phyloP scores from a whole-genome alignment of 1,284 basidiomycete species.

The Ustilago tritici region DNA sequence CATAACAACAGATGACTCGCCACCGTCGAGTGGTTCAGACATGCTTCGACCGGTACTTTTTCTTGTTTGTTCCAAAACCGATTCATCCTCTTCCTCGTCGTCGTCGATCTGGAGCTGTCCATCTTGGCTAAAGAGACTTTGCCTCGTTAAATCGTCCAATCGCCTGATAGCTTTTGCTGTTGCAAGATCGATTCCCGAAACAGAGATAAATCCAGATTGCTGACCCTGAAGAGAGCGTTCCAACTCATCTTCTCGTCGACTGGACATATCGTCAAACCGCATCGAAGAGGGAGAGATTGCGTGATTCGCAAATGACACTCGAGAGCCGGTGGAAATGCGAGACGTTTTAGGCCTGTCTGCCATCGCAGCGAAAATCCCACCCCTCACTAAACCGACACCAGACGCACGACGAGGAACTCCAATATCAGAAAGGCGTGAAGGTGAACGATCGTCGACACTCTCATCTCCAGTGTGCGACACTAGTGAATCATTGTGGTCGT shows the following conservation, averaged over 20 bases:
- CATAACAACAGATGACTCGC: constrained; percentile 37
- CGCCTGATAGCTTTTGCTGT: constrained; percentile 32
- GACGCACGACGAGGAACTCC: constrained; percentile 44
- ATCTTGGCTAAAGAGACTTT: constrained; percentile 46
- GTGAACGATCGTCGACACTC: constrained; percentile 19
- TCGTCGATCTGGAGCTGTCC: constrained; percentile 38
- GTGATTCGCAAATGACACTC: constrained; percentile 41
- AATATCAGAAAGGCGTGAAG: constrained; percentile 38
- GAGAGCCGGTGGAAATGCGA: constrained; percentile 38
- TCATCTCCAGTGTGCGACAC: constrained; percentile 23
- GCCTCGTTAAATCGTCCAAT: constrained; percentile 46
- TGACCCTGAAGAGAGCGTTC: constrained; percentile 25
- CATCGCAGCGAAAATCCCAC: constrained; percentile 50
- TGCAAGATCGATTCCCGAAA: constrained; percentile 32
- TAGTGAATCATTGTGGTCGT: constrained; percentile 1
- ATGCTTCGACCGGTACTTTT: constrained; percentile 27
- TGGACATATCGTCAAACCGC: constrained; percentile 39
- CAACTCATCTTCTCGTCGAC: constrained; percentile 42
- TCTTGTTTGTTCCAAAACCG: constrained; percentile 6
- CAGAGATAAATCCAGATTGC: constrained; percentile 23
- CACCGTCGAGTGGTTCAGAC: constrained; percentile 43
- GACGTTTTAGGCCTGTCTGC: constrained; percentile 30
- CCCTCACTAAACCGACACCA: constrained; percentile 27
- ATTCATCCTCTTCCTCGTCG: constrained; percentile 10
- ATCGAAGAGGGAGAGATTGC: constrained; percentile 21